Conservation (phyloP, 192 early-diverging fungal species). For the Coemansia pectinata region DNA sequence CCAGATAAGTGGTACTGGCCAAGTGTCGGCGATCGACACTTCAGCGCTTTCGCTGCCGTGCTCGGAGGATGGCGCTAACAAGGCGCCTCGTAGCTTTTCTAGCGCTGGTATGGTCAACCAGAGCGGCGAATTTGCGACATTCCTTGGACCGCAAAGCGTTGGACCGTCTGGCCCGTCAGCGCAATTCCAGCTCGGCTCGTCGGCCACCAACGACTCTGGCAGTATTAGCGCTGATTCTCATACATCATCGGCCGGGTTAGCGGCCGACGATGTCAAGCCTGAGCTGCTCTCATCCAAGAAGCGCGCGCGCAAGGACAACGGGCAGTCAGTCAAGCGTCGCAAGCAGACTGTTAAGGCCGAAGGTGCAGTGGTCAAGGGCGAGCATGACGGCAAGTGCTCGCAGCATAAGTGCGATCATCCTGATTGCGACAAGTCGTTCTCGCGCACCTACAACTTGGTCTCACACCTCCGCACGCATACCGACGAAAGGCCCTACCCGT, state of each 20-base stretch:
- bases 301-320: conserved; percentile 18
- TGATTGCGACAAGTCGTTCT: conserved; percentile 81
- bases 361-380: background rate
- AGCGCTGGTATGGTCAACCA: background rate
- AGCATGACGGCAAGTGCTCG: conserved; percentile 17
- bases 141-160: background rate
- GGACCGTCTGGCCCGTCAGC: background rate
- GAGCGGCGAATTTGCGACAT: conserved; percentile 3
- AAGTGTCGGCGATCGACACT: conserved; percentile 17
- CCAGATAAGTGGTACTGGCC: conserved; percentile 9
- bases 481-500: conserved; percentile 69
- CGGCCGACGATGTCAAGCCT: background rate
- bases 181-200: background rate
- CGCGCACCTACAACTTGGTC: conserved; percentile 84
- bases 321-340: conserved; percentile 19
- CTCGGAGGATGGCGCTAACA: conserved; percentile 33
- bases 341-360: conserved; percentile 3
- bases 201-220: background rate
- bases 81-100: conserved; percentile 24
- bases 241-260: background rate
- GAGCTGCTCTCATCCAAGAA: conserved; percentile 3
- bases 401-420: conserved; percentile 64
- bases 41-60: conserved; percentile 29
- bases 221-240: background rate
- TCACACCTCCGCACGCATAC: conserved; percentile 81